These are phyloP conservation scores for Pseudogymnoascus sp. DNA, from an alignment of 2,329 filamentous ascomycete species.

Conservation along the genomic window DNA sequence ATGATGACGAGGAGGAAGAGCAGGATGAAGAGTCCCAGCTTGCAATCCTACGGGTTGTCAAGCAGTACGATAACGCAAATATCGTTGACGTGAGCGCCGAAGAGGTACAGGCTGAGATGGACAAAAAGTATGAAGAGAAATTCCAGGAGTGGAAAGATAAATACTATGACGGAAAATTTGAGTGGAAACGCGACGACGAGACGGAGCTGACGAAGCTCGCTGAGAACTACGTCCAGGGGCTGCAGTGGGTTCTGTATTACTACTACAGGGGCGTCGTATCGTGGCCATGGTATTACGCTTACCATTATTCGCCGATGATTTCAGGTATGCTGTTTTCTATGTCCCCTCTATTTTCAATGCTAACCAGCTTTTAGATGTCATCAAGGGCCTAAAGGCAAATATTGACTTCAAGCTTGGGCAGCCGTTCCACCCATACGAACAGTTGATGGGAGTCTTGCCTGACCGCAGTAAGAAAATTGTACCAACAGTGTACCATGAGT, in stretches of 20 bases:
- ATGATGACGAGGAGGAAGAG: constrained; percentile 57
- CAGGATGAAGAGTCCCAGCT: constrained; percentile 78
- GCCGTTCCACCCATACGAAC: constrained; percentile 89
- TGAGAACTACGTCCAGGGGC: constrained; percentile 93
- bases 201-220: constrained; percentile 72
- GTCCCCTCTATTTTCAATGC: constrained; percentile 18
- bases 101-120: constrained; percentile 68
- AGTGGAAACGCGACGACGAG: constrained; percentile 74
- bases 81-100: constrained; percentile 71
- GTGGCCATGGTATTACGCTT: constrained; percentile 97
- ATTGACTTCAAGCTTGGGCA: constrained; percentile 90
- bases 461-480: constrained; percentile 97
- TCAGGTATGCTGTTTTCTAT: constrained; percentile 46
- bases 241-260: constrained; percentile 97
- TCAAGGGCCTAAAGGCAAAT: constrained; percentile 75
- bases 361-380: constrained; percentile 57
- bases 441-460: constrained; percentile 95
- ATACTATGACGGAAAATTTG: constrained; percentile 87
- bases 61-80: constrained; percentile 82
- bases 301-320: constrained; percentile 96
- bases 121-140: constrained; percentile 81
- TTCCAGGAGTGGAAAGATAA: constrained; percentile 90
- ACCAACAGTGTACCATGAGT: constrained; percentile 71
- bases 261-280: constrained; percentile 96
- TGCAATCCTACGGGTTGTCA: constrained; percentile 76